Evolutionary conservation across 331 rosid genomes (phyloP), one percentile per base, ranked within the genome.

Genomic region (Dryas integrifolia): DNA sequence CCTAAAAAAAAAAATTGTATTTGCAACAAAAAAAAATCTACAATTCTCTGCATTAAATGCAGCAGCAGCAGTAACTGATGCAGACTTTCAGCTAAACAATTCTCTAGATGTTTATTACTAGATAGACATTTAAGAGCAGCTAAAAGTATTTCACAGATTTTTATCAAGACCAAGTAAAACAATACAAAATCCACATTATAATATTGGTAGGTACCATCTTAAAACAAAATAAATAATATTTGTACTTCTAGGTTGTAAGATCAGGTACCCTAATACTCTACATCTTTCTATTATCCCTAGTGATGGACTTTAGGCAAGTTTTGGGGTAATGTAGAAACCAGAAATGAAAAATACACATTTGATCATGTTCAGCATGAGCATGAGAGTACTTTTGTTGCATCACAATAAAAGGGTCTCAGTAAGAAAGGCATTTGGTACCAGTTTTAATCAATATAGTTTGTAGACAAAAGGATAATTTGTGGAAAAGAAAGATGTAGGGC

Each of bases 1-100:
- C 6, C 57, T 66, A 13, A 44, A 55, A 44, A 58, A 2, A 70
- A 45, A 70, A 61, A 58, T 41, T 39, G 21, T 53, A 56, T 70
- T n/a, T 7, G 43, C 39, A 16, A 15, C 44, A 35, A 40, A 13
- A 52, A 41, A 51, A 18, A 41, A 51, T 21, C 48, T 30, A 30
- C 35, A 30, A 30, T 30, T 30, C 35, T 30, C 35, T 30, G 35
- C 35, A 30, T 30, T 30, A 30, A 30, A 1, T 30, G 35, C 35
- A 30, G 35, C 35, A 30, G 35, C 35, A 30, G 35, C 35, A 30
- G 35, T 2, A 30, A 51, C 67, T 9, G 67, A 15, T 30, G 21
- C 80, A 26, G 46, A 68, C 48, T 50, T 5, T 3, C 60, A 50
- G 60, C 39, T 39, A 51, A 68, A 51, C 3, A n/a, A 15, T 12